Percentiles rank a stretch among this genome's conserved stretches.
These are phyloP conservation scores for Solanum hybrid DNA, from an alignment of 305 asterid genomes.

Conservation along the genomic window DNA sequence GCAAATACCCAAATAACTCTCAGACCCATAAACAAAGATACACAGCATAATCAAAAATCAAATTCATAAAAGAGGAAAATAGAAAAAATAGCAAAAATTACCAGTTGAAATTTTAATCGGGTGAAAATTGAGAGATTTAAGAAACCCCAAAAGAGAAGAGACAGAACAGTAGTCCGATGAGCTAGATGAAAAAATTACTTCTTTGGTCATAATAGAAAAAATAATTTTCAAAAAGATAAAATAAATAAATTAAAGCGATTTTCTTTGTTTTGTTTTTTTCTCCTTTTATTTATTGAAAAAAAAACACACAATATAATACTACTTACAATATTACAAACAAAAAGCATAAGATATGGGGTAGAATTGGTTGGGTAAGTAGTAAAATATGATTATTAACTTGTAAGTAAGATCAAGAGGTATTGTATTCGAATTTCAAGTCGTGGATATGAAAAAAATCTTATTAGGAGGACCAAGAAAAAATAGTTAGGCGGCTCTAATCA, in stretches of 20 bases:
- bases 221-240: not conserved
- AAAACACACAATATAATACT: not conserved
- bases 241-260: too few species aligned
- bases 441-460: too few species aligned
- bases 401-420: not conserved
- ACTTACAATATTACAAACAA: too few species aligned
- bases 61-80: not conserved
- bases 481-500: accelerated
- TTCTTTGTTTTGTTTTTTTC: too few species aligned
- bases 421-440: too few species aligned
- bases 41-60: not conserved
- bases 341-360: too few species aligned
- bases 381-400: not conserved
- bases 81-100: not conserved
- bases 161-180: not conserved
- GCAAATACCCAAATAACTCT: not conserved
- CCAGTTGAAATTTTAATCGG: not conserved
- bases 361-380: not conserved
- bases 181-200: not conserved
- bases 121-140: not conserved
- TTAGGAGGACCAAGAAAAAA: not conserved
- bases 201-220: not conserved
- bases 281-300: too few species aligned
- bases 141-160: not conserved
- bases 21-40: not conserved